Percentiles rank a stretch among this genome's conserved stretches.
Evolutionary conservation across 1,139 yeast genomes (phyloP).

Genomic region (Candida sanyaensis): DNA sequence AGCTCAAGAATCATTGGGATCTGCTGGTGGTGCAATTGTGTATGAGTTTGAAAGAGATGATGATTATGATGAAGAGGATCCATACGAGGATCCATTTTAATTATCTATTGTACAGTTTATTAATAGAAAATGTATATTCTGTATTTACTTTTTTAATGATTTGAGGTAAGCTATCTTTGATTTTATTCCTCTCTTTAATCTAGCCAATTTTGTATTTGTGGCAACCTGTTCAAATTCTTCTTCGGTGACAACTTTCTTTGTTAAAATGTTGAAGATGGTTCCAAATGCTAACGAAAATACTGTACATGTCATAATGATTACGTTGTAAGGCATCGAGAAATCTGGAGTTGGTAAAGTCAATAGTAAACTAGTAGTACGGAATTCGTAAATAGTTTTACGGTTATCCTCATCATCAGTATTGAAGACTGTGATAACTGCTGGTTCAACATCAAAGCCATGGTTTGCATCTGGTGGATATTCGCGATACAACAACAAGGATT

Average conservation of each 20-base stretch:
- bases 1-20: slow-evolving; percentile 78
- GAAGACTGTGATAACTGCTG: slow-evolving; percentile 71
- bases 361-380: slow-evolving; percentile 83
- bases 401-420: slow-evolving; percentile 21
- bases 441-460: slow-evolving; percentile 94
- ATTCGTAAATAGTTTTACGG: slow-evolving; percentile 39
- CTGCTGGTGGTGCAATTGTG: slow-evolving; percentile 83
- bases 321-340: slow-evolving; percentile 98
- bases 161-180: slow-evolving; percentile 6
- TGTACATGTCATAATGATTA: slow-evolving; percentile 90
- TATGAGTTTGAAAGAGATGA: slow-evolving; percentile 84
- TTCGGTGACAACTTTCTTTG: slow-evolving; percentile 75
- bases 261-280: slow-evolving; percentile 73
- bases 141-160: not conserved
- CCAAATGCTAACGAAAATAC: slow-evolving; percentile 94
- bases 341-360: slow-evolving; percentile 95
- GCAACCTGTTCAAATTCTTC: slow-evolving; percentile 61
- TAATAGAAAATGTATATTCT: not conserved
- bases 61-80: slow-evolving; percentile 97
- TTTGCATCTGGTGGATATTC: slow-evolving; percentile 99
- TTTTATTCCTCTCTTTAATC: slow-evolving; percentile 18
- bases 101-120: not conserved
- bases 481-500: slow-evolving; percentile 76
- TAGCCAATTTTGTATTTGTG: slow-evolving; percentile 24
- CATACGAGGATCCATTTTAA: slow-evolving; percentile 91